Evolutionary conservation across 2,329 filamentous ascomycete genomes (phyloP), one percentile per base, ranked within the genome.

Genomic region (Thelonectria olida): DNA sequence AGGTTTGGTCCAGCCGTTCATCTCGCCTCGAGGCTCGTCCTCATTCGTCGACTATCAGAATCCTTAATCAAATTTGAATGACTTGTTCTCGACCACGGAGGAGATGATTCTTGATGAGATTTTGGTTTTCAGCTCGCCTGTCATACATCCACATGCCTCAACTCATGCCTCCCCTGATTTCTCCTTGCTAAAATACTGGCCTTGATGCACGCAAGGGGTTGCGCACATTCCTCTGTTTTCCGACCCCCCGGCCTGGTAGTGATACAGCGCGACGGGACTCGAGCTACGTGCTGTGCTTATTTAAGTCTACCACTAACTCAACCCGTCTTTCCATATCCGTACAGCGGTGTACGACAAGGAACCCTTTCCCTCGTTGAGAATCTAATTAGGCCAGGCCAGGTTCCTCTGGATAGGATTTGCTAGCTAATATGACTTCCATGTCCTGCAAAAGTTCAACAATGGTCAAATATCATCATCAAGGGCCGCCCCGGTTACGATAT

Each of bases 171-270:
- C 45, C 59, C 54, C 48, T 59, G 52, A 58, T 49, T 49, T 31
- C 55, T 49, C 51, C 59, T 23, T 49, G 34, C n/a, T 39, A 44
- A 52, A 49, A 61, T 38, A 49, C 61, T 58, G 53, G 54, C 23
- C 54, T 48, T 23, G 44, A 52, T 52, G 54, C 17, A 50, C 17
- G 22, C 60, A 63, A 63, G 57, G 45, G 52, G 52, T 41, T 31
- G 38, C 27, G 44, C 57, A 50, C 51, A 59, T 50, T 49, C 49
- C 49, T 28, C 44, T 42, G 50, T n/a, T 38, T 44, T 59, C 50
- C 50, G 50, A 47, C 20, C 50, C 56, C 42, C 42, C 44, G 31
- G 20, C 56, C 56, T 59, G 42, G 56, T 25, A 47, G 23, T 48
- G 15, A 44, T 42, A 47, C 49, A 45, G 28, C n/a, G n/a, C n/a